Evolutionary conservation across 805 yeast species (phyloP).

Genomic region (Isabelozyma pseudorhagii): DNA sequence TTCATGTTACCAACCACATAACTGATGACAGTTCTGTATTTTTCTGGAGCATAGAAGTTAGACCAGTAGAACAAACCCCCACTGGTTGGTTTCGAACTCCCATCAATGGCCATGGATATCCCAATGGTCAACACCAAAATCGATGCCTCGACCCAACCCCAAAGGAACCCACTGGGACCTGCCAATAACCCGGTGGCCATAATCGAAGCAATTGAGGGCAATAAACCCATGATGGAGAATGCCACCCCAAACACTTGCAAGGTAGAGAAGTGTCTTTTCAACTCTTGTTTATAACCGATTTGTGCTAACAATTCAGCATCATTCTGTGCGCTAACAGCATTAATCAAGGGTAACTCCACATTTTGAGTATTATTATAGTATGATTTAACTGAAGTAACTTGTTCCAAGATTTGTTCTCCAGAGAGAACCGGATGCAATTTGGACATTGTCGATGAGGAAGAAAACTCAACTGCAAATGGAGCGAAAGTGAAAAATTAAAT

Average conservation of each 20-base stretch:
- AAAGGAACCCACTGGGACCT: constrained; percentile 28
- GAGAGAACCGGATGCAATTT: constrained; percentile 10
- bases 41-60: constrained; percentile 25
- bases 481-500: constrained; percentile 1
- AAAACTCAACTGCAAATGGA: background rate
- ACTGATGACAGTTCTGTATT: constrained; percentile 17
- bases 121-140: constrained; percentile 24
- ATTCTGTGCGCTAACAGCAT: constrained; percentile 14
- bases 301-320: constrained; percentile 29
- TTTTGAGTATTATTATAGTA: constrained; percentile 26
- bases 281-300: constrained; percentile 32
- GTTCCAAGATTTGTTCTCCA: constrained; percentile 21
- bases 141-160: constrained; percentile 31
- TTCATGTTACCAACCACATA: constrained; percentile 27
- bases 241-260: constrained; percentile 34
- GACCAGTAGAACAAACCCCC: constrained; percentile 38
- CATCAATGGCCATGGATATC: constrained; percentile 23
- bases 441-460: constrained; percentile 1
- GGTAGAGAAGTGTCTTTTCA: constrained; percentile 24
- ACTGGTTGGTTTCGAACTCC: constrained; percentile 25
- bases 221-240: constrained; percentile 31
- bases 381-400: constrained; percentile 19
- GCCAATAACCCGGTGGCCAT: constrained; percentile 20
- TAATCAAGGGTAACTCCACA: constrained; percentile 22
- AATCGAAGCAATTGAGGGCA: constrained; percentile 27